Percentiles rank a stretch among this genome's conserved stretches.
Conservation (phyloP, 2,329 filamentous ascomycete genomes). For the Diaporthe humulicola region DNA sequence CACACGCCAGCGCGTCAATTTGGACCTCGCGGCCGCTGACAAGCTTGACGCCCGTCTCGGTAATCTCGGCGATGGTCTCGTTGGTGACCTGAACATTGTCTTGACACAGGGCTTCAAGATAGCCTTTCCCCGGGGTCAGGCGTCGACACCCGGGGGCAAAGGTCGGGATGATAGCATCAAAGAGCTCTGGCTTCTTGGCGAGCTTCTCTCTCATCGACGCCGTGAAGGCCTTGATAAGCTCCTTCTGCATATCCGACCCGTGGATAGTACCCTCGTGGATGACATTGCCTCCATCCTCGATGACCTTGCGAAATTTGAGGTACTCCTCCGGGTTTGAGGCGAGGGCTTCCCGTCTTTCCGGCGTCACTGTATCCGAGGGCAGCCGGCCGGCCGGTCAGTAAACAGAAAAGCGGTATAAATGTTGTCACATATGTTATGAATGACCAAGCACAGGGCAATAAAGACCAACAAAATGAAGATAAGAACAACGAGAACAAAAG, state of each 20-base stretch:
- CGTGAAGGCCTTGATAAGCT: constrained; percentile 49
- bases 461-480: not conserved
- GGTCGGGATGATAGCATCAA: constrained; percentile 56
- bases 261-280: constrained; percentile 57
- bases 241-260: constrained; percentile 52
- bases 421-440: too few species aligned
- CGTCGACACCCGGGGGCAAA: constrained; percentile 61
- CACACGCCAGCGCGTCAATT: constrained; percentile 62
- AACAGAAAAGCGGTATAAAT: too few species aligned
- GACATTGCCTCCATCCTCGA: constrained; percentile 58
- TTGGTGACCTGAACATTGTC: constrained; percentile 57
- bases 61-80: constrained; percentile 51
- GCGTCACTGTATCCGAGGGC: constrained; percentile 48
- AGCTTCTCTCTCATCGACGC: constrained; percentile 56
- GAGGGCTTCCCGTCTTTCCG: constrained; percentile 54
- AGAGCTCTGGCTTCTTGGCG: constrained; percentile 57
- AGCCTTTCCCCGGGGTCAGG: constrained; percentile 60
- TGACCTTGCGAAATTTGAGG: constrained; percentile 57
- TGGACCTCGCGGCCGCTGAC: constrained; percentile 47
- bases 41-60: constrained; percentile 50
- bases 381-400: not conserved
- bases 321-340: constrained; percentile 53
- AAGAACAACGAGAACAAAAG: too few species aligned
- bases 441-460: not conserved
- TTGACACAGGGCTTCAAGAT: constrained; percentile 58